Conservation (phyloP, 2,329 filamentous ascomycete genomes). For the Raffaelea ambrosiae region DNA sequence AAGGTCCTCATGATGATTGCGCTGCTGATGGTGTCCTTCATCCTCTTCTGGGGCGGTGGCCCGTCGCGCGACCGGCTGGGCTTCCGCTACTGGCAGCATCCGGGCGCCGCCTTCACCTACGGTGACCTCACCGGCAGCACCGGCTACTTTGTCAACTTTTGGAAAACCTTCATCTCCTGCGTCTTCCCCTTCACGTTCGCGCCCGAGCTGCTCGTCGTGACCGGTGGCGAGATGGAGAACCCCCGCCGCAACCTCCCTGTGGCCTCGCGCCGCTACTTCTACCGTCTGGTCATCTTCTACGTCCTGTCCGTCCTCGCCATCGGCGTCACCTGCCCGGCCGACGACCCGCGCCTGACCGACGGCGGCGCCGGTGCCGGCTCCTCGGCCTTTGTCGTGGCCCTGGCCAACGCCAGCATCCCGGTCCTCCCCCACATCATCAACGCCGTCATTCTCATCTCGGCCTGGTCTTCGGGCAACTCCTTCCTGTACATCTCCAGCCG, state of each 20-base stretch:
- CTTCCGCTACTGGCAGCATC: constrained; percentile 18
- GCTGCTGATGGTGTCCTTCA: constrained; percentile 31
- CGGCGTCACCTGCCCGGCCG: constrained; percentile 19
- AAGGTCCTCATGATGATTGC: constrained; percentile 37
- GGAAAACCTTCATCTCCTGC: constrained; percentile 28
- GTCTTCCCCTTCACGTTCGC: constrained; percentile 41
- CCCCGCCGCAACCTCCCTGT: constrained; percentile 64
- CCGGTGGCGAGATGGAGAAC: constrained; percentile 60
- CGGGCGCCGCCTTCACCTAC: constrained; percentile 33
- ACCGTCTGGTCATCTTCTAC: constrained; percentile 22
- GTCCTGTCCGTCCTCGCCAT: constrained; percentile 20
- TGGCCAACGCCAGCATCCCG: constrained; percentile 56
- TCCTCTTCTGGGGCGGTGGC: constrained; percentile 32
- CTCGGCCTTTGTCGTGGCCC: constrained; percentile 62
- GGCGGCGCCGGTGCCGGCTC: constrained; percentile 28
- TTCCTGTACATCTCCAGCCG: constrained; percentile 51
- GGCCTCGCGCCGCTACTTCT: constrained; percentile 58
- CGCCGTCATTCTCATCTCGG: constrained; percentile 64
- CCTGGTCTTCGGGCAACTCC: constrained; percentile 61
- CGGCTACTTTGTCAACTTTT: constrained; percentile 32
- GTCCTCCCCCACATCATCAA: constrained; percentile 67
- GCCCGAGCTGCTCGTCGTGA: constrained; percentile 40
- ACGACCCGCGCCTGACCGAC: constrained; percentile 21
- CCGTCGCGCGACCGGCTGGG: constrained; percentile 3
- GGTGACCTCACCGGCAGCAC: constrained; percentile 22